phyloP scores from a whole-genome alignment of 768 basidiomycete species.

The Psilocybe azurescens region DNA sequence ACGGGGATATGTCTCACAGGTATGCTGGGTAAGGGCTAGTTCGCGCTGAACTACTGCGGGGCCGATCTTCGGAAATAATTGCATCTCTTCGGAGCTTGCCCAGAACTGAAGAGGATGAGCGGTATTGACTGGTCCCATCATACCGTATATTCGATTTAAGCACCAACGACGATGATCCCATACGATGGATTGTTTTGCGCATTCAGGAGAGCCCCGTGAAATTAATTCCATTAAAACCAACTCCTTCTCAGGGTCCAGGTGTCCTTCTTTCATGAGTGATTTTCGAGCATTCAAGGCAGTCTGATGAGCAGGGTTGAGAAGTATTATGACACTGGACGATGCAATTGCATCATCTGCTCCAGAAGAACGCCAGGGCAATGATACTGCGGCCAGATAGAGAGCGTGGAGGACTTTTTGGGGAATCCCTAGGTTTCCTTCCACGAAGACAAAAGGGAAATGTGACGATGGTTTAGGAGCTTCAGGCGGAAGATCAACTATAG shows the following conservation, averaged over 20 bases:
- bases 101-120: conserved; percentile 22
- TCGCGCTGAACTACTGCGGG: conserved; percentile 47
- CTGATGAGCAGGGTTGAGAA: conserved; percentile 73
- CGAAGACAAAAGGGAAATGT: conserved; percentile 57
- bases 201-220: conserved; percentile 55
- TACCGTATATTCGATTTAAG: conserved; percentile 39
- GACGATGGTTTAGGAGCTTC: conserved; percentile 26
- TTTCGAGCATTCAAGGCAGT: conserved; percentile 71
- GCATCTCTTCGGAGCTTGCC: conserved; percentile 29
- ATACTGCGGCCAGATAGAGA: conserved; percentile 52
- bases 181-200: conserved; percentile 67
- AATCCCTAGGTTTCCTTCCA: conserved; percentile 67
- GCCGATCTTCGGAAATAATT: conserved; percentile 39
- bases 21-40: conserved; percentile 47
- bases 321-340: conserved; percentile 55
- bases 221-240: conserved; percentile 50
- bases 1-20: conserved; percentile 68
- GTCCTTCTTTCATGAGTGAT: conserved; percentile 44
- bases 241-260: conserved; percentile 48
- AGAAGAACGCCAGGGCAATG: conserved; percentile 24
- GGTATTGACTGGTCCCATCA: conserved; percentile 7
- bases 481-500: conserved; percentile 20
- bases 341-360: conserved; percentile 26
- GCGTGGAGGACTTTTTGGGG: conserved; percentile 61
- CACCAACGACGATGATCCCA: conserved; percentile 80